Base-by-base conservation (phyloP, 2,329 filamentous ascomycete genomes). In the Didymella pomorum region DNA sequence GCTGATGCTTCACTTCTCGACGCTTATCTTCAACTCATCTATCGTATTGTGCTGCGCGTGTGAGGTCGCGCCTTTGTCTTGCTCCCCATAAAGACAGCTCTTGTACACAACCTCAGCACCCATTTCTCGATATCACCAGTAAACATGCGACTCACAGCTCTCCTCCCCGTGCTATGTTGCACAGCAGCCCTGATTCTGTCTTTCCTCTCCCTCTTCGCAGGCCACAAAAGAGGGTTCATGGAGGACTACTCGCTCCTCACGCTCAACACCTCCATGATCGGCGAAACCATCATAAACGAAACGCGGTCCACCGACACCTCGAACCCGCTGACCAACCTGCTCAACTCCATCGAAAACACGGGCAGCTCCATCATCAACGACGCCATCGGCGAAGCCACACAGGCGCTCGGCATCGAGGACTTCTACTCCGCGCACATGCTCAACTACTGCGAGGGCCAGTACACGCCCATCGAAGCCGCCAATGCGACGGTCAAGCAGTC, bases 361-460 rank as follows among this genome's bases (percentile, higher is more conserved):
- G 65, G 80, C 52, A 72, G 62, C 42, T 44, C 56, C 11, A 50
- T 58, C 35, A 70, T 75, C 62, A 65, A 79, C 56, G 68, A 76
- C 53, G 71, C 76, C 35, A 71, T 84, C 53, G 76, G 82, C 66
- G 72, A 81, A 54, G 70, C 84, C 25, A 80, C 82, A 79, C 44
- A 72, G 78, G 18, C 79, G 14, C 74, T 87, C 16, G 83, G 84
- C 35, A 78, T 88, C 33, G 79, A 84, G 39, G 83, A 88, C 72
- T 89, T 85, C 74, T 89, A 89, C 76, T 83, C 81, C 20, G 79
- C 83, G 16, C 85, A 89, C 71, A 68, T 88, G 54, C 82, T 88
- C 75, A 80, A 84, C 71, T 85, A 84, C 76, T 89, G 87, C 76
- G 79, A 76, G 58, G 81, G 81, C 53, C 77, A 76, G 64, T 83